phyloP scores from a whole-genome alignment of 495 filamentous ascomycete genomes.

The Neurospora hispaniola region DNA sequence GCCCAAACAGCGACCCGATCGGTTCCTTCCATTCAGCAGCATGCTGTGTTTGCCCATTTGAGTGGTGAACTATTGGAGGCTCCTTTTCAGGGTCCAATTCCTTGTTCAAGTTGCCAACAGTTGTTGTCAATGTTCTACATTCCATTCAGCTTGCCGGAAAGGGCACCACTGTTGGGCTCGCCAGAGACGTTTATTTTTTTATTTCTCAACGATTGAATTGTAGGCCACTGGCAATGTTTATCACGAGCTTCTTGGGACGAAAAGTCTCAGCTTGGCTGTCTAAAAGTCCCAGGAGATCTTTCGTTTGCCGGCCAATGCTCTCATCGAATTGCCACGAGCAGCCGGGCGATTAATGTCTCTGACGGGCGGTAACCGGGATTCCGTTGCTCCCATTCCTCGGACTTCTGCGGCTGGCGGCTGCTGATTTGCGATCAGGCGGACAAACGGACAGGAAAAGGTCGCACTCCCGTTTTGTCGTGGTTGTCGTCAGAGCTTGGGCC shows the following conservation, averaged over 20 bases:
- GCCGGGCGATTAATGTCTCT: background rate
- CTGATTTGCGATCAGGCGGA: background rate
- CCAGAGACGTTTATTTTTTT: background rate
- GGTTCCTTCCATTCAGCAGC: background rate
- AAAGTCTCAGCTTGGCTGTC: background rate
- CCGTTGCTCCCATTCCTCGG: background rate
- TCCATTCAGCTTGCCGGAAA: background rate
- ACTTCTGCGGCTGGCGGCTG: background rate
- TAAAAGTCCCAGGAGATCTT: background rate
- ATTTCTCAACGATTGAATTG: background rate
- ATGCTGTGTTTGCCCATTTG: background rate
- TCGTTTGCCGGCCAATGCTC: background rate
- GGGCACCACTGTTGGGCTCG: background rate
- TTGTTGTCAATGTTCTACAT: too few relatives aligned
- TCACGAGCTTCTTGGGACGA: background rate
- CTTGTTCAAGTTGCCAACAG: background rate
- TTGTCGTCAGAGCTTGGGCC: background rate
- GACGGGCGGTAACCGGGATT: background rate
- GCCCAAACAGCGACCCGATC: background rate
- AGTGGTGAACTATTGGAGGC: background rate
- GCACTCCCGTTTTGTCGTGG: background rate
- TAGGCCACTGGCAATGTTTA: background rate
- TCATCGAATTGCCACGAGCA: background rate
- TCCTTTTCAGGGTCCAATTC: background rate
- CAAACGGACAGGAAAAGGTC: background rate